Evolutionary conservation across 305 asterid species (phyloP), one percentile per base, ranked within the genome.

Genomic region (Euphrasia arctica): DNA sequence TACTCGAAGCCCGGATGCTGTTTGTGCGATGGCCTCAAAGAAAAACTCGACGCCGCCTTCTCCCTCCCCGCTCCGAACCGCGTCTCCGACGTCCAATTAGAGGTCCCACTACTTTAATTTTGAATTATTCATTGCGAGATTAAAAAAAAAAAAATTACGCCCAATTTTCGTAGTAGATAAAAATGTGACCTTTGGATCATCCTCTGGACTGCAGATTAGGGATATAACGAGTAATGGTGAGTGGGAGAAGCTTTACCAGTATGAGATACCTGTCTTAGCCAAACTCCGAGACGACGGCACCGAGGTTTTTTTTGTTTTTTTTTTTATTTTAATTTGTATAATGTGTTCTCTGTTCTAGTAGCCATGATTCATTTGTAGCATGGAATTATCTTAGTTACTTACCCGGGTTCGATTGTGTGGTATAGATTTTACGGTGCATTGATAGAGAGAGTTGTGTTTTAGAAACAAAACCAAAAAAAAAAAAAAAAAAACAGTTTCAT

Each of bases 1-100:
- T 92, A 92, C 78, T 85, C 98, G 2, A 92, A 89, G 90, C 96
- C 98, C 59, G 97, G 97, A 74, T 92, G 98, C 85, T 92, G 97
- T 85, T 89, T 92, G 96, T 92, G 98, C 78, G 97, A 87, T 77
- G 98, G 98, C 74, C 98, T 92, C 84, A 92, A 92, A 85, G 98
- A 92, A 69, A 92, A 92, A 57, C 85, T 92, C 58, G 76, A 75
- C 41, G 85, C 96, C 54, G 95, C 96, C 9, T 85, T 91, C 60
- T 63, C 80, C 67, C 80, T 85, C 13, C 73, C 97, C 15, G 87
- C 78, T 50, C 82, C 86, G 1, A 64, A 77, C 67, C 74, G 77
- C 13, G 70, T 86, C 41, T 69, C 60, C 3, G 85, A 89, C 39
- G 77, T 90, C 54, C 79, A 82, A 9, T 70, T 90, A 31, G 89